Evolutionary conservation across 2,329 filamentous ascomycete species (phyloP), one percentile per base, ranked within the genome.

Genomic region (Ceratocystis papillata): DNA sequence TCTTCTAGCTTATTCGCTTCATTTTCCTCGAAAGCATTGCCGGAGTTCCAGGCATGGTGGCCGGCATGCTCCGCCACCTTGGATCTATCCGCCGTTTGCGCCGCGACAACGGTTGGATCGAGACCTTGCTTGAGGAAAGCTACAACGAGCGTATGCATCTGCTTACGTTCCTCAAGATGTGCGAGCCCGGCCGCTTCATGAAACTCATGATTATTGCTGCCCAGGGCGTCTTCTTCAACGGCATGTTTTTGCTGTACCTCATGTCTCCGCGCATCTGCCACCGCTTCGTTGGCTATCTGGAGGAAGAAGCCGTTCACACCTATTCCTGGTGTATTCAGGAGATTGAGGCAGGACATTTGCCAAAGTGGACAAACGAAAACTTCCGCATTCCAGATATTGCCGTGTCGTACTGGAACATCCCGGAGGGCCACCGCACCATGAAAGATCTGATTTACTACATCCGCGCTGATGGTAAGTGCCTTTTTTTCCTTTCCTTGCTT

Each of bases 211-310:
- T 97, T 65, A 83, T 97, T 48, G 90, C 87, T 10, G 92, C 93
- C 0, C 93, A 97, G 75, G 94, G 93, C 48, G 89, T 97, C 71
- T 97, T 96, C 80, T 96, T 96, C 83, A 99, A 99, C 77, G 83
- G 85, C 69, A 84, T 97, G 74, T 97, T 99, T 80, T 68, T 96
- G 69, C 82, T 87, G 60, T 97, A 97, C 77, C 85, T 99, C 44
- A 73, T 96, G 68, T 90, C 87, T 1, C 93, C 94, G 5, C 85
- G 87, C 68, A 93, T 90, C 69, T 93, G 89, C 72, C 94, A 99
- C 76, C 87, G 94, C 57, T 97, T 99, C 75, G 92, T 97, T 64
- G 94, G 92, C 1, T 97, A 97, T 72, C 84, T 99, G 12, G 94
- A 99, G 76, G 94, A 99, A 75, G 94, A 99, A 76, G 94, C 94